phyloP scores from a whole-genome alignment of 805 yeast genomes.

The Candida suzukii region DNA sequence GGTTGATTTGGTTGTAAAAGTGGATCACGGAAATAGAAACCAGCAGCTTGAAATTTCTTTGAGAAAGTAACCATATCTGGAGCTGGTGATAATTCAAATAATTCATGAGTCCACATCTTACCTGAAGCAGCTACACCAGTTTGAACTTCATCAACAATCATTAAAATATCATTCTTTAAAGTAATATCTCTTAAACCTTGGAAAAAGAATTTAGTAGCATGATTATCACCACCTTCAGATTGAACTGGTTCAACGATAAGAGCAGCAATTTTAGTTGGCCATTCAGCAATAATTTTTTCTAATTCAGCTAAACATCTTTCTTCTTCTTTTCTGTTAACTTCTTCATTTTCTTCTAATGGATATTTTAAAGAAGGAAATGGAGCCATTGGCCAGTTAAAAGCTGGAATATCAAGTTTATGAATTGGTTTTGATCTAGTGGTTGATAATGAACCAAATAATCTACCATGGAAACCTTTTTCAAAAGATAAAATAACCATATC shows the following conservation, averaged over 20 bases:
- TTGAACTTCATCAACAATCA: slow-evolving; percentile 69
- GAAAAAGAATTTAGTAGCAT: slow-evolving; percentile 54
- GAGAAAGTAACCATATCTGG: slow-evolving; percentile 69
- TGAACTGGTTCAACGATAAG: slow-evolving; percentile 56
- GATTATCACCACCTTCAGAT: slow-evolving; percentile 75
- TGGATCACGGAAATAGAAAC: slow-evolving; percentile 57
- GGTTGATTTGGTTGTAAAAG: slow-evolving; percentile 52
- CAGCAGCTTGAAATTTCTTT: slow-evolving; percentile 69
- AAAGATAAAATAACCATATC: slow-evolving; percentile 48
- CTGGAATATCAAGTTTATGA: slow-evolving; percentile 54
- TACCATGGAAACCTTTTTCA: slow-evolving; percentile 49
- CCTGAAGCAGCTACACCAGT: slow-evolving; percentile 74
- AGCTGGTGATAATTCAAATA: slow-evolving; percentile 52
- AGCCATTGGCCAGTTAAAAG: slow-evolving; percentile 53
- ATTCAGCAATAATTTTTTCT: slow-evolving; percentile 31
- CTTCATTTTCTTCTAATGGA: slow-evolving; percentile 66
- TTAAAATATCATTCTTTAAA: slow-evolving; percentile 45
- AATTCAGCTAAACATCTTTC: slow-evolving; percentile 37
- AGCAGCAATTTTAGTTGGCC: slow-evolving; percentile 43
- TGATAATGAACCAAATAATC: slow-evolving; percentile 49
- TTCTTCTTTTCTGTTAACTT: slow-evolving; percentile 43
- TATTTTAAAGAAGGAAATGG: slow-evolving; percentile 75
- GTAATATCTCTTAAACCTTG: slow-evolving; percentile 58
- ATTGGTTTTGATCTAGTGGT: slow-evolving; percentile 51
- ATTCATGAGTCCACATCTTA: slow-evolving; percentile 68